Base-by-base conservation (phyloP, 768 basidiomycete species). In the Leucogyrophana mollusca region DNA sequence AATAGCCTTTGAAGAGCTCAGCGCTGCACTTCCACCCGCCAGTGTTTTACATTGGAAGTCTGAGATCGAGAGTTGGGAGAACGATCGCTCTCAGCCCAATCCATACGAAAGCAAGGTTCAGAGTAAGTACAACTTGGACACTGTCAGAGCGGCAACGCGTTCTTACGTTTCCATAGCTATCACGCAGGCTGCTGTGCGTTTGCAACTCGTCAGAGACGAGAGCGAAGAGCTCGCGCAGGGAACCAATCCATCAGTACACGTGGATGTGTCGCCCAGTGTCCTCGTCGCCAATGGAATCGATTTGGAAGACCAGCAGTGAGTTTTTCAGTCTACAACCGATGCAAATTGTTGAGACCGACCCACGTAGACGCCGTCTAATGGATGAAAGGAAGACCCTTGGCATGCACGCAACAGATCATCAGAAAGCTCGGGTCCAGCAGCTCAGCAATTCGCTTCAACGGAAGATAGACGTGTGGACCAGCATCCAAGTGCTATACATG, bases 221-320 rank as follows among this genome's bases (percentile, higher is more conserved):
- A 36, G 49, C 0, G 34, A 32, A 9, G 52, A 53, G 2, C 11
- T 59, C 5, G 23, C 40, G 11, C 32, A 16, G 33, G 7, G 40
- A 40, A 3, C 34, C 21, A 24, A 27, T 2, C 0, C 9, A 44
- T 10, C 24, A 17, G 42, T 41, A 17, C 24, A 41, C 24, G 17
- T 55, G 21, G 47, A 44, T 32, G 22, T 52, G 22, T 18, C 57
- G 0, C 59, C 62, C 4, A 59, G 59, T 32, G 38, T 54, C 17
- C 51, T 72, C 13, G 55, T 71, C 32, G 47, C 45, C 2, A 55
- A 54, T 22, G 68, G 62, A 5, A 40, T 71, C 3, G 62, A 70
- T 27, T 21, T 72, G 9, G 65, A 73, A 46, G 61, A 67, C 11
- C 47, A 45, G 30, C 66, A 70, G 68, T 70, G 46, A 27, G 68